Conservation (phyloP, 148 eudicot genomes). For the Rhododendron griersonianum region DNA sequence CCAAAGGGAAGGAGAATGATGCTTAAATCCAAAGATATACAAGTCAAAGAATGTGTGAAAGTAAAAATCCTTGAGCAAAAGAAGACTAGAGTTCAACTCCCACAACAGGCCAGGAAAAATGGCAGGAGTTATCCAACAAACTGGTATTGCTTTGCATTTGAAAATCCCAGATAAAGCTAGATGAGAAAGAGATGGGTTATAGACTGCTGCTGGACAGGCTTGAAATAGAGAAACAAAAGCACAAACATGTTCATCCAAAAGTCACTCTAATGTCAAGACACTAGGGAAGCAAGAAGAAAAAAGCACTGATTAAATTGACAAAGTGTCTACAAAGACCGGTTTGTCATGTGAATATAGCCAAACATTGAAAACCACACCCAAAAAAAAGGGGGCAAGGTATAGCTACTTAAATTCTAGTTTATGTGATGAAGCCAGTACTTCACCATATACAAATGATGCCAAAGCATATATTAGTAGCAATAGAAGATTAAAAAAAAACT, state of each 20-base stretch:
- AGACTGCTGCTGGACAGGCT: not conserved
- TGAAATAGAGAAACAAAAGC: conserved; percentile 1
- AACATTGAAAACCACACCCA: not conserved
- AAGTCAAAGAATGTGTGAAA: not conserved
- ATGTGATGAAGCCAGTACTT: not conserved
- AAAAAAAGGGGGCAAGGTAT: not conserved
- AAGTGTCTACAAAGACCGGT: not conserved
- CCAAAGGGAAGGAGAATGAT: not conserved
- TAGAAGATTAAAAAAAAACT: not conserved
- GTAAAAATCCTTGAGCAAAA: not conserved
- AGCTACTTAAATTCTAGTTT: conserved; percentile 7
- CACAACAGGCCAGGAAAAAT: not conserved
- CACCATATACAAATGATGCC: not conserved
- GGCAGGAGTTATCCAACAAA: not conserved
- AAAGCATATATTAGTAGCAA: not conserved
- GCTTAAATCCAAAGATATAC: not conserved
- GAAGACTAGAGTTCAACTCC: not conserved
- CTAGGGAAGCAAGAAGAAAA: not conserved
- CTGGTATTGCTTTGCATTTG: not conserved
- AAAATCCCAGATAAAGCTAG: not conserved
- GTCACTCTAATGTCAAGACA: not conserved
- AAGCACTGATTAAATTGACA: not conserved
- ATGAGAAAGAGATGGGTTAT: not conserved
- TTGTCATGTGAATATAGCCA: too few relatives aligned
- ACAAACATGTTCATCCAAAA: not conserved